Evolutionary conservation across 2,329 filamentous ascomycete species (phyloP), one percentile per base, ranked within the genome.

Genomic region (Ceratocystiopsis brevicomis): DNA sequence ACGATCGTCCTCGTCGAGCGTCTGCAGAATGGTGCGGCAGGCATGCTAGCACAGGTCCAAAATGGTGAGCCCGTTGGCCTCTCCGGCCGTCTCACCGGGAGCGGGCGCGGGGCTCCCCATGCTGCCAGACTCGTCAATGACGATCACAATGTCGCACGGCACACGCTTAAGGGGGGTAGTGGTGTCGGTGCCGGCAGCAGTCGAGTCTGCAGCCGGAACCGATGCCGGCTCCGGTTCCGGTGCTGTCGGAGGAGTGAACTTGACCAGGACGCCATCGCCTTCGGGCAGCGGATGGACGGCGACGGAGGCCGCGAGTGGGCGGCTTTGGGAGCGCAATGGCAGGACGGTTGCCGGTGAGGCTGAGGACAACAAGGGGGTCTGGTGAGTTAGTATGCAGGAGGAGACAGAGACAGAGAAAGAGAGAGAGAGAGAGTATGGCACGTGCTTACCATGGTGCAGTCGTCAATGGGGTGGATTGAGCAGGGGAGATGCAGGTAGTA

Each of bases 41-140:
- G 73, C 70, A 50, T 78, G 72, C 51, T 76, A 76, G 37, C 67
- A 67, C 18, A 78, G 61, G 49, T 78, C 74, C 18, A 78, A 53
- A 2, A 76, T 62, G 0, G 65, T 68, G 1, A 76, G 56, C 0
- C 71, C 71, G 1, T 63, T 63, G 17, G 61, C 52, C 48, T 75
- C 69, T 6, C 64, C 59, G 14, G 61, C 63, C 1, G 53, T n/a
- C 4, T 52, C 53, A 11, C 51, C 51, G 0, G 70, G 67, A 0
- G 68, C 59, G 0, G 66, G 67, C 0, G 72, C 72, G 1, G 56
- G 50, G 0, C 46, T 42, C 1, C 46, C 41, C 73, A 78, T 78
- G 55, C 71, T 76, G 0, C 60, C 62, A 0, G 73, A 78, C 14
- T 76, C 62, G 51, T 78, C 73, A 43, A 78, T 74, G 15, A 72